Percentiles rank a stretch among this genome's conserved stretches.
Evolutionary conservation across 441 rosid genomes (phyloP).

Genomic region (Populus hybrid): DNA sequence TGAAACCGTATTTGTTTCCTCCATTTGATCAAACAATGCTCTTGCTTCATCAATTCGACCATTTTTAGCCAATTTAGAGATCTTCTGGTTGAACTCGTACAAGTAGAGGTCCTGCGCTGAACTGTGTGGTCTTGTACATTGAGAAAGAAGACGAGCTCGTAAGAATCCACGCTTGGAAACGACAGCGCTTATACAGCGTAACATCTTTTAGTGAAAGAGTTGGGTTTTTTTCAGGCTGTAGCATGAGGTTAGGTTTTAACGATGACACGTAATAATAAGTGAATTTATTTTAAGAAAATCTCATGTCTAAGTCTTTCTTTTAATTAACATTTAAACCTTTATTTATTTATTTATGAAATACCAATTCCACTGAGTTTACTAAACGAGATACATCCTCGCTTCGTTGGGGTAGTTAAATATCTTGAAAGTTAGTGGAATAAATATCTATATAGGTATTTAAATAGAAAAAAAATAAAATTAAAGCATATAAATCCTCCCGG

Average conservation of each 20-base stretch:
- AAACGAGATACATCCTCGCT: too few species aligned
- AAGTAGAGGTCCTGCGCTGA: constrained; percentile 20
- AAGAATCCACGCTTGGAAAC: not conserved
- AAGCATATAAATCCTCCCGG: too few species aligned
- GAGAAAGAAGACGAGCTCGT: not conserved
- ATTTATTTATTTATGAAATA: too few species aligned
- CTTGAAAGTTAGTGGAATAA: too few species aligned
- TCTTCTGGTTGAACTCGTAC: constrained; percentile 36
- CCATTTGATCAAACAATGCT: constrained; percentile 37
- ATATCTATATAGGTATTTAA: too few species aligned
- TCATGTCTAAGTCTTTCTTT: too few species aligned
- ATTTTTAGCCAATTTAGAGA: constrained; percentile 38
- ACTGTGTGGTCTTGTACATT: constrained; percentile 2
- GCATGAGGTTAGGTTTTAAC: not conserved
- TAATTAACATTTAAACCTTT: too few species aligned
- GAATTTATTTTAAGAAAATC: too few species aligned
- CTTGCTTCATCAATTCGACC: constrained; percentile 51
- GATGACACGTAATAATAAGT: not conserved
- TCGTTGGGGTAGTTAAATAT: too few species aligned
- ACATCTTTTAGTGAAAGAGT: not conserved
- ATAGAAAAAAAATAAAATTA: too few species aligned
- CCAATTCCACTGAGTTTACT: too few species aligned
- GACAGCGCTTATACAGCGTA: not conserved
- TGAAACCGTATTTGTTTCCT: constrained; percentile 36
- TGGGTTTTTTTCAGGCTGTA: not conserved